Conservation (phyloP, 495 filamentous ascomycete genomes). For the Aspergillus saccharolyticus region DNA sequence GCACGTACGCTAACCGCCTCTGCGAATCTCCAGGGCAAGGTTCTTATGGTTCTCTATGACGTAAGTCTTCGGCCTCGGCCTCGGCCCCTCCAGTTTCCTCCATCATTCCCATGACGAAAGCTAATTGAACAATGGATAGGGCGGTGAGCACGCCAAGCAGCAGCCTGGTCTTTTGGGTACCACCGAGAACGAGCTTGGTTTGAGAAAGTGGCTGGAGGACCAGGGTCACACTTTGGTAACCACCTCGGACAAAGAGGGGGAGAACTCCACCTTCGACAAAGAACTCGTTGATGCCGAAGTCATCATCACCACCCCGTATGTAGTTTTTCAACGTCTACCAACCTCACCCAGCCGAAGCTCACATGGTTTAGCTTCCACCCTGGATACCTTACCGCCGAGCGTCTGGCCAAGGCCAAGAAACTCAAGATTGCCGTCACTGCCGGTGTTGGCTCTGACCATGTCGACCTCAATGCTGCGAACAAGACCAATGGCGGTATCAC, state of each 20-base stretch:
- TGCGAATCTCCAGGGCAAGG: constrained; percentile 60
- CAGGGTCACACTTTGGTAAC: constrained; percentile 94
- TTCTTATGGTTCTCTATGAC: constrained; percentile 72
- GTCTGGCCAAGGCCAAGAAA: constrained; percentile 96
- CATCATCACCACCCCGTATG: constrained; percentile 98
- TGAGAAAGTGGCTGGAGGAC: constrained; percentile 94
- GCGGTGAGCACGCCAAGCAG: constrained; percentile 63
- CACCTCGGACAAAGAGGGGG: constrained; percentile 94
- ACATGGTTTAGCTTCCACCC: constrained; percentile 78
- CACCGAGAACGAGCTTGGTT: constrained; percentile 94
- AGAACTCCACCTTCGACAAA: constrained; percentile 88
- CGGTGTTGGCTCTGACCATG: constrained; percentile 96
- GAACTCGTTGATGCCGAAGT: constrained; percentile 95
- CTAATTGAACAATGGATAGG: constrained; percentile 34
- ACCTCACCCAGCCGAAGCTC: background rate
- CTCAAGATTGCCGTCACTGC: constrained; percentile 95
- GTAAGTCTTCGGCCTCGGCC: constrained; percentile 39
- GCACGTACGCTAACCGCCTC: constrained; percentile 53
- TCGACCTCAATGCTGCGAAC: constrained; percentile 96
- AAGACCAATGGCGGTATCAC: constrained; percentile 97
- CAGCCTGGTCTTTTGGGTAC: constrained; percentile 87
- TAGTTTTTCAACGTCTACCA: constrained; percentile 8
- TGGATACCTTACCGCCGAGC: constrained; percentile 94
- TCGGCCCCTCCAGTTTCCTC: too few relatives aligned
- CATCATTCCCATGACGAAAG: background rate